phyloP scores from a whole-genome alignment of 179 eudicot genomes.

The Spergularia azorica region DNA sequence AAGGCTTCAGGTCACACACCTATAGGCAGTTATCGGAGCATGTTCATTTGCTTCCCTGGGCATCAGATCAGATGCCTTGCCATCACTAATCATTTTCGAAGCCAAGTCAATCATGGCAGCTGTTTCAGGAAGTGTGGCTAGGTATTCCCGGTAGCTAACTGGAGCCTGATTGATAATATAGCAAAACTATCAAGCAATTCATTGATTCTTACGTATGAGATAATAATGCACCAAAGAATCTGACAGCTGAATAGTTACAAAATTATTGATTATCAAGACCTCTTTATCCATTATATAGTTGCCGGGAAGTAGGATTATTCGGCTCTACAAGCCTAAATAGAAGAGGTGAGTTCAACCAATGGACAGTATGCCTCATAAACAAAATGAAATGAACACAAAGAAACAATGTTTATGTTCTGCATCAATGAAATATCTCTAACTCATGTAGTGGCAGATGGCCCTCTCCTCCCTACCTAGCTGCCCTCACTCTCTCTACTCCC shows the following conservation, averaged over 20 bases:
- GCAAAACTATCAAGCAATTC: background rate
- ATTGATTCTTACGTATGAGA: background rate
- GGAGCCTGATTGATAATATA: slow-evolving; percentile 68
- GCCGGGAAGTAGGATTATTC: no score
- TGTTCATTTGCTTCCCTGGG: slow-evolving; percentile 81
- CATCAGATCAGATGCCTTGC: slow-evolving; percentile 77
- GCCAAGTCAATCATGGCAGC: slow-evolving; percentile 97
- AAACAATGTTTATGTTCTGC: no score
- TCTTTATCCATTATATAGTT: background rate
- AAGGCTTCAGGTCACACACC: slow-evolving; percentile 45
- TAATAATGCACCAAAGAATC: slow-evolving; percentile 1
- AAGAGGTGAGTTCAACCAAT: no score
- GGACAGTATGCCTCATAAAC: no score
- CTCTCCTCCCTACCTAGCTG: no score
- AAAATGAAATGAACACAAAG: no score
- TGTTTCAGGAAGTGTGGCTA: slow-evolving; percentile 89
- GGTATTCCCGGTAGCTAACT: slow-evolving; percentile 90
- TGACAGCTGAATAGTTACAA: background rate
- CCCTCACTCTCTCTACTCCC: no score
- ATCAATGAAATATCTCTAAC: no score
- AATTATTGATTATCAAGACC: background rate
- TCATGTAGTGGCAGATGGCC: no score
- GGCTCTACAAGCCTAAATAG: no score
- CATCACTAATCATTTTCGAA: slow-evolving; percentile 77
- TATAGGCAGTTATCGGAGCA: slow-evolving; percentile 85